Base-by-base conservation (phyloP, 2,329 filamentous ascomycete genomes). In the Amauroascus niger region DNA sequence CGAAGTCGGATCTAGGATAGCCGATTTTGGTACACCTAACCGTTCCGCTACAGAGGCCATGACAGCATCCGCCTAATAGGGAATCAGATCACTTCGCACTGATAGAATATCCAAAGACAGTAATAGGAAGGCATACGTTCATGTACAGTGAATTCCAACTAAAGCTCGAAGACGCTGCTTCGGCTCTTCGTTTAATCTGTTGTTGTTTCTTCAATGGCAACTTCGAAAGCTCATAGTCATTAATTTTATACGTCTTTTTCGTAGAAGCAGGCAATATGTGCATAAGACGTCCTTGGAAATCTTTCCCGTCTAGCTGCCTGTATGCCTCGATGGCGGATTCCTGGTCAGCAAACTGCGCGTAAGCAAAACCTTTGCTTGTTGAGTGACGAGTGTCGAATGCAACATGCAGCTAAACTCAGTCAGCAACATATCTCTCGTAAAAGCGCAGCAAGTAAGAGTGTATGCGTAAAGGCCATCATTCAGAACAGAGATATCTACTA, bases 141-240 rank as follows among this genome's bases (percentile, higher is more conserved):
- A 98, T 94, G 70, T 93, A 98, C n/a, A 98, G 76, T n/a, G 90
- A 91, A 74, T 98, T 98, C 93, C 93, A 98, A 67, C 91, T 95
- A 73, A 97, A 97, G 1, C 80, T 82, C 47, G 79, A 82, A 28
- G 83, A 84, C 7, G 86, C 79, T 20, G 90, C 87, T 63, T 91
- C 85, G 48, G 84, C 79, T 71, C 87, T 94, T 64, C 86, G 87
- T 67, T 86, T 88, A 61, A 97, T 86, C 63, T 94, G 80, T 62
- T 88, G 88, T 69, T 97, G 93, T 69, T 94, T 93, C 73, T 96
- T 97, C 59, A 97, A 74, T 14, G 93, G 91, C 61, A 98, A 71
- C 69, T 96, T 94, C 0, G 91, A 89, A 52, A 98, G 78, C 54
- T 86, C 84, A 69, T 86, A 93, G 61, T 97, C 93, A 66, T 96